Evolutionary conservation across 345 rosid genomes (phyloP).

Genomic region (Brassica napus): DNA sequence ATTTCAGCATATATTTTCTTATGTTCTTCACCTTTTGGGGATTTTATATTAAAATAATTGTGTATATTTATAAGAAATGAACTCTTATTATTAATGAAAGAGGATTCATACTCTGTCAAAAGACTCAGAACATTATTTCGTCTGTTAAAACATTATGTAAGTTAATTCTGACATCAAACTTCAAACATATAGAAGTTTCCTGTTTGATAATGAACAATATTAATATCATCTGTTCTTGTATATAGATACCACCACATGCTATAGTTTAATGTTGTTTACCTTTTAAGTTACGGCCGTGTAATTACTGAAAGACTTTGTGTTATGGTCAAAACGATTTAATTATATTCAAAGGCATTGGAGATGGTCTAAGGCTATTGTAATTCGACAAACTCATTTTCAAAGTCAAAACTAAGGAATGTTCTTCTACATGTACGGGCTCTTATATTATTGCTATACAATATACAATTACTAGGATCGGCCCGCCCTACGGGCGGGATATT

Average conservation of each 20-base stretch:
- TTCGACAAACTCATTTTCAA: slow-evolving; percentile 4
- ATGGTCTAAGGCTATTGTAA: neutral
- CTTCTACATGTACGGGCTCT: neutral
- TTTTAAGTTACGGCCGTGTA: neutral
- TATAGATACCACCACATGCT: neutral
- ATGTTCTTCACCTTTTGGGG: neutral
- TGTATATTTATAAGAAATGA: neutral
- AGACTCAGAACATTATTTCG: neutral
- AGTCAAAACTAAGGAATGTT: slow-evolving; percentile 29
- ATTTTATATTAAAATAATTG: neutral
- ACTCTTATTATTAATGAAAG: neutral
- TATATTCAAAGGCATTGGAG: neutral
- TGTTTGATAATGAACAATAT: neutral
- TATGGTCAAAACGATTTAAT: neutral
- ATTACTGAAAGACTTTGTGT: neutral
- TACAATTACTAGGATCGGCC: neutral
- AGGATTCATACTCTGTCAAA: neutral
- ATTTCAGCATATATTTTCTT: neutral
- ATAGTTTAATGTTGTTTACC: neutral
- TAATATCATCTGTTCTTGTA: neutral
- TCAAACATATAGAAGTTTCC: neutral
- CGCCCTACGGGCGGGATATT: too few species aligned
- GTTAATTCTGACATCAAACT: neutral
- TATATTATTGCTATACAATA: neutral
- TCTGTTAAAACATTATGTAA: neutral